Percentiles rank a stretch among this genome's conserved stretches.
These are phyloP conservation scores for Penicillium concentricum DNA, from an alignment of 2,329 filamentous ascomycete genomes.

Conservation along the genomic window DNA sequence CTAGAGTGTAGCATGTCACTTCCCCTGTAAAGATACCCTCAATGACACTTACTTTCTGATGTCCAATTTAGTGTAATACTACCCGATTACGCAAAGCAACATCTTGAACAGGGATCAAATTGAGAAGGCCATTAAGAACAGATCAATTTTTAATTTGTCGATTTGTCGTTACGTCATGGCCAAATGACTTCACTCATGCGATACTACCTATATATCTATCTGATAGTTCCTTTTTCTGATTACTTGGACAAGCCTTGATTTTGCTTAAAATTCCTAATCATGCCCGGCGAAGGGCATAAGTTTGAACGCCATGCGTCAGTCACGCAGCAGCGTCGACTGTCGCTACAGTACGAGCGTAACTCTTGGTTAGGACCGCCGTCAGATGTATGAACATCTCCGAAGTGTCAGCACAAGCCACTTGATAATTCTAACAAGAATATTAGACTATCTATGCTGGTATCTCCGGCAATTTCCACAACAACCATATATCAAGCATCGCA, in stretches of 20 bases:
- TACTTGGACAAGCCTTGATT: not conserved
- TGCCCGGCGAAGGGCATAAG: slow-evolving; percentile 2
- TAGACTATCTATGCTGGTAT: slow-evolving; percentile 46
- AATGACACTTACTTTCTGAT: not conserved
- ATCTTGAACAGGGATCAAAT: not conserved
- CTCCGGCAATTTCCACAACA: slow-evolving; percentile 33
- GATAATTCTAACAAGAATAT: slow-evolving; percentile 4
- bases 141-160: not conserved
- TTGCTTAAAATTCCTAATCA: not conserved
- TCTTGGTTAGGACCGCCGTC: slow-evolving; percentile 40
- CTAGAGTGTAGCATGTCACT: not conserved
- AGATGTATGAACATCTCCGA: slow-evolving; percentile 29
- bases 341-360: slow-evolving; percentile 30
- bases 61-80: not conserved
- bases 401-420: not conserved
- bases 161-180: slow-evolving; percentile 13
- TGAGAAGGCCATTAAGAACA: not conserved
- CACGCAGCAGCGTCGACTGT: slow-evolving; percentile 35
- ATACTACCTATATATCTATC: not conserved
- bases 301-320: slow-evolving; percentile 31
- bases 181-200: slow-evolving; percentile 1
- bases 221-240: not conserved
- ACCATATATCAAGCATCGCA: slow-evolving; percentile 57
- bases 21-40: not conserved
- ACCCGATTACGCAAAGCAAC: too few relatives aligned